Evolutionary conservation across 2,329 filamentous ascomycete species (phyloP).

Genomic region (Escovopsis sp.): DNA sequence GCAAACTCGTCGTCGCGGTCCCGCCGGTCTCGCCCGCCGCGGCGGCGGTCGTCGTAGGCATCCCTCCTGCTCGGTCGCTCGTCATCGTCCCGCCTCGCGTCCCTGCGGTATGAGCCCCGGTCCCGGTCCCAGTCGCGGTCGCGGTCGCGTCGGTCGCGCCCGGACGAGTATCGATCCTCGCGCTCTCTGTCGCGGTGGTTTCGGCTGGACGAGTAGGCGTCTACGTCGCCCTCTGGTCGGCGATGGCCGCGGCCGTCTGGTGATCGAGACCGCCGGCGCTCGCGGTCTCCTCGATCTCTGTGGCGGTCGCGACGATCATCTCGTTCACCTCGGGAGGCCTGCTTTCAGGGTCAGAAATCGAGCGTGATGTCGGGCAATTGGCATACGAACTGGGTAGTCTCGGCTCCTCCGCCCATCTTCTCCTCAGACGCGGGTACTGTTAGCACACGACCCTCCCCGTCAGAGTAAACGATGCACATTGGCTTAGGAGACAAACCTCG

Average conservation of each 20-base stretch:
- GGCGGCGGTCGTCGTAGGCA: constrained; percentile 31
- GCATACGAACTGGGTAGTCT: constrained; percentile 35
- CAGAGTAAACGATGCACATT: too few species aligned
- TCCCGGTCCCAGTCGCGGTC: constrained; percentile 71
- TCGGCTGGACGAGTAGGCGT: constrained; percentile 84
- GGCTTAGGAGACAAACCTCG: constrained; percentile 46
- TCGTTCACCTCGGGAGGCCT: constrained; percentile 17
- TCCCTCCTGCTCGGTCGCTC: constrained; percentile 39
- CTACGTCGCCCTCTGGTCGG: constrained; percentile 62
- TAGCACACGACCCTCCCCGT: constrained; percentile 7
- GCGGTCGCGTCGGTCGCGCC: constrained; percentile 46
- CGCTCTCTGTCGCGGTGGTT: constrained; percentile 87
- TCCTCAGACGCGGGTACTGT: constrained; percentile 9
- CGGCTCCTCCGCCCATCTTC: constrained; percentile 26
- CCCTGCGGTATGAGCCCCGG: constrained; percentile 42
- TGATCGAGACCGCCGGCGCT: constrained; percentile 71
- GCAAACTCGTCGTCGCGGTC: constrained; percentile 22
- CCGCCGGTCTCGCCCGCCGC: constrained; percentile 29
- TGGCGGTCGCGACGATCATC: constrained; percentile 23
- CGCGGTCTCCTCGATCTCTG: constrained; percentile 33
- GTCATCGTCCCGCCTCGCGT: constrained; percentile 52
- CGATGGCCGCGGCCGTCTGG: constrained; percentile 55
- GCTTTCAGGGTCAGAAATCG: constrained; percentile 11
- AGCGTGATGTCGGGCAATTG: not conserved
- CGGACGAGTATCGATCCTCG: constrained; percentile 68